These are phyloP conservation scores for Priceomyces castillae DNA, from an alignment of 805 yeast genomes.

Conservation along the genomic window DNA sequence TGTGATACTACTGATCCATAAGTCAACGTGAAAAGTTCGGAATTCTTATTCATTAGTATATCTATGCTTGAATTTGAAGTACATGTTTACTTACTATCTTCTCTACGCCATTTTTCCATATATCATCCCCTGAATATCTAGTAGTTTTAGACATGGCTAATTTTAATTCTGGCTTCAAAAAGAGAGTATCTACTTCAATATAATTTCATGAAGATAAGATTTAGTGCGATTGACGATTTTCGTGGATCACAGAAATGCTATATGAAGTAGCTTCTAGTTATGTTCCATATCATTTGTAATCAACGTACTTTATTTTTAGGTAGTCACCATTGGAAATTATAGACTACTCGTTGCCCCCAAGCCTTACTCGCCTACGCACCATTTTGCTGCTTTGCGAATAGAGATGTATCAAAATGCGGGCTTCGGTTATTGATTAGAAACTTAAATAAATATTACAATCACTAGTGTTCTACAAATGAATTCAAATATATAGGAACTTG, in stretches of 20 bases:
- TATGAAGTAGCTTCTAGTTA: too few relatives aligned
- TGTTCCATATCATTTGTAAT: too few relatives aligned
- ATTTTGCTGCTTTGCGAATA: too few relatives aligned
- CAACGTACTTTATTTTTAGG: too few relatives aligned
- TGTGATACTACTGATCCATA: constrained; percentile 94
- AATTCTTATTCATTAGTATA: constrained; percentile 48
- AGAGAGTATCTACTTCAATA: neutral
- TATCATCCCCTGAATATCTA: constrained; percentile 68
- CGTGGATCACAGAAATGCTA: neutral
- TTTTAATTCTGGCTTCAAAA: neutral
- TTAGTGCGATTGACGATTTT: neutral
- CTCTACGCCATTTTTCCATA: constrained; percentile 86
- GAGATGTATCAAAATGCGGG: too few relatives aligned
- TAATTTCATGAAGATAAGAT: neutral
- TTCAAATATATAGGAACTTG: too few relatives aligned
- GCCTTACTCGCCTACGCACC: too few relatives aligned
- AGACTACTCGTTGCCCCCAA: too few relatives aligned
- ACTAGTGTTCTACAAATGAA: too few relatives aligned
- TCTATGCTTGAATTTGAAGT: neutral
- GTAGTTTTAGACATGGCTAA: constrained; percentile 22
- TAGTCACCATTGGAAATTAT: too few relatives aligned
- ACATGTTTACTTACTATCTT: constrained; percentile 58
- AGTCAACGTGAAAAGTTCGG: constrained; percentile 90
- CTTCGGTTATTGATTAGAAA: too few relatives aligned
- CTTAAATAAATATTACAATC: too few relatives aligned